Conservation (phyloP, 2,329 filamentous ascomycete genomes). For the Pestalotiopsis fici region DNA sequence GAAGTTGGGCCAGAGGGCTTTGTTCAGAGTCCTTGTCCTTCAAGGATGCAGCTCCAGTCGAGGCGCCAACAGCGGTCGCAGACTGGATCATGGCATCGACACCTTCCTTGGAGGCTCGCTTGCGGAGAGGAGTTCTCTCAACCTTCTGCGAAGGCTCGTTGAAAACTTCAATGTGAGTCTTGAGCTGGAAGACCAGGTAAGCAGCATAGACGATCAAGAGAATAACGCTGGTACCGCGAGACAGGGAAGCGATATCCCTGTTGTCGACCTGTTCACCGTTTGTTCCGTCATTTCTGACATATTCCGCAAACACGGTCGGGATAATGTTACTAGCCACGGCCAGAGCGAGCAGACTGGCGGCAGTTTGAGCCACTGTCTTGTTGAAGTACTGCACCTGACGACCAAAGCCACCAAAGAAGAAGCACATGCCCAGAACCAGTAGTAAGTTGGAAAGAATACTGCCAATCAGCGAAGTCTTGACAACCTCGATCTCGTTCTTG, state of each 20-base stretch:
- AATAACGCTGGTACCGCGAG: constrained; percentile 76
- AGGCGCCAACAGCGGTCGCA: constrained; percentile 21
- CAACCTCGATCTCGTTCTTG: constrained; percentile 76
- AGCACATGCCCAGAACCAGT: constrained; percentile 88
- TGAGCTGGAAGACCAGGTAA: constrained; percentile 90
- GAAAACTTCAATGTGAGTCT: constrained; percentile 80
- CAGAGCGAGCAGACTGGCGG: constrained; percentile 77
- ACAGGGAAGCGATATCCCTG: constrained; percentile 62
- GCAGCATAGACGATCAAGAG: constrained; percentile 80
- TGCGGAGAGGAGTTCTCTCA: constrained; percentile 51
- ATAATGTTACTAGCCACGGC: constrained; percentile 83
- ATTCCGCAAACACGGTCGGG: constrained; percentile 78
- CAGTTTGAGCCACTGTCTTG: constrained; percentile 86
- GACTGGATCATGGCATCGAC: constrained; percentile 19
- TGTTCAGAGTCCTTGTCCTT: constrained; percentile 51
- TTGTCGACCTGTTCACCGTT: constrained; percentile 49
- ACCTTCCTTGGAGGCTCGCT: constrained; percentile 59
- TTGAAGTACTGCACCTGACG: constrained; percentile 88
- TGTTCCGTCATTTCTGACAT: constrained; percentile 40
- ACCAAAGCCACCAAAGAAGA: constrained; percentile 82
- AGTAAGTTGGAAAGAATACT: constrained; percentile 90
- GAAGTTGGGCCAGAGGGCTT: not conserved
- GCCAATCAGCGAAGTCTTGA: constrained; percentile 90
- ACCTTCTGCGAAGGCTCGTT: constrained; percentile 47
- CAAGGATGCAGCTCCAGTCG: constrained; percentile 23